These are phyloP conservation scores for Smittium mucronatum DNA, from an alignment of 371 early-diverging fungal species.

Conservation along the genomic window DNA sequence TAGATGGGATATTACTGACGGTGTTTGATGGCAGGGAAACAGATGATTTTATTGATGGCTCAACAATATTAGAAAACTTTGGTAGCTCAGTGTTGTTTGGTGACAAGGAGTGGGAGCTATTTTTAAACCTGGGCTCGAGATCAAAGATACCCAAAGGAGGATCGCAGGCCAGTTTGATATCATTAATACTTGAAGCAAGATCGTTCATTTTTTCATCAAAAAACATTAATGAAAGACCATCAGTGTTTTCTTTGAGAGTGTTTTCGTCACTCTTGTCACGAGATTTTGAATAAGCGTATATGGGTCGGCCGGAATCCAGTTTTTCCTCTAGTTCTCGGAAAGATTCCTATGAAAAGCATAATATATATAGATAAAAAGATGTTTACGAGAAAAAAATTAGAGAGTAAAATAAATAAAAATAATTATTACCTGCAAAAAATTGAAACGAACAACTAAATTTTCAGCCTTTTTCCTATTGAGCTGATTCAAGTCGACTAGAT, in stretches of 20 bases:
- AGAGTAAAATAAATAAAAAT: constrained; percentile 8
- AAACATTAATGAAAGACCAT: constrained; percentile 1
- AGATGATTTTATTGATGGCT: neutral
- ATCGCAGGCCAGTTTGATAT: neutral
- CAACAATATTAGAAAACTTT: too few species aligned
- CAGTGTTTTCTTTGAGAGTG: constrained; percentile 8
- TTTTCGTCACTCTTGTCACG: neutral
- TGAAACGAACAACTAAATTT: constrained; percentile 11
- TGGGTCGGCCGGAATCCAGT: neutral
- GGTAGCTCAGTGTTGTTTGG: neutral
- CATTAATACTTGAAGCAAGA: neutral
- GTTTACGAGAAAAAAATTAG: neutral
- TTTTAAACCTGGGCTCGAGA: neutral
- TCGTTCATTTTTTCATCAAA: constrained; percentile 1
- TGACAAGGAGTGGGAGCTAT: neutral
- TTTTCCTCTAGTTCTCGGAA: constrained; percentile 4
- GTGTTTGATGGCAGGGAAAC: neutral
- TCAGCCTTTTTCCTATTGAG: constrained; percentile 13
- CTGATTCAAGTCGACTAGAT: constrained; percentile 11
- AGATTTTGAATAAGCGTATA: neutral
- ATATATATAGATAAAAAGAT: neutral
- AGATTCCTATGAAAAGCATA: too few species aligned
- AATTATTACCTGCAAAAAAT: neutral
- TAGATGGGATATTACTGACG: neutral
- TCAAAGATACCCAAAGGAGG: neutral